A percentile compares a stretch with the other conserved stretches of the same genome.
Evolutionary conservation across 352 stramenopile genomes (phyloP).

Genomic region (Phytopythium chamaehyphon): DNA sequence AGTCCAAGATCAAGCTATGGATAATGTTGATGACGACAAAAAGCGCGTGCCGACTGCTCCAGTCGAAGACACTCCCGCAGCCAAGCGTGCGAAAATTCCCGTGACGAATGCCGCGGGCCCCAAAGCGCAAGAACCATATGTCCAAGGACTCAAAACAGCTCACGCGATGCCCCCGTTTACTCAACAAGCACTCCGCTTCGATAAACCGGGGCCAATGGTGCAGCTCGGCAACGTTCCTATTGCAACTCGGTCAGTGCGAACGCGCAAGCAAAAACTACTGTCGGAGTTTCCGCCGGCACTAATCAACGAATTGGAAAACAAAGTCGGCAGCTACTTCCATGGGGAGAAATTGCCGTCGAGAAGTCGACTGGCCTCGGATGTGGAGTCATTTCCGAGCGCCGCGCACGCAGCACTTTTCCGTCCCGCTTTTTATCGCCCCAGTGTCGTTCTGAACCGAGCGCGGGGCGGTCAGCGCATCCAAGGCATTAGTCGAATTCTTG

Average conservation of each 20-base stretch:
- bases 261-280: constrained; percentile 35
- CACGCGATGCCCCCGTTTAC: no score
- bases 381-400: constrained; percentile 27
- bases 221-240: neutral
- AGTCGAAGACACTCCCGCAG: no score
- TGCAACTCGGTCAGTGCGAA: constrained; percentile 6
- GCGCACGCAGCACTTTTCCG: constrained; percentile 20
- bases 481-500: constrained; percentile 37
- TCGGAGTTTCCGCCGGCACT: constrained; percentile 25
- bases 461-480: constrained; percentile 30
- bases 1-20: no score
- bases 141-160: no score
- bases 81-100: no score
- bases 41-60: no score
- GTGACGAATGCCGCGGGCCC: no score
- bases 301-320: constrained; percentile 28
- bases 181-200: neutral
- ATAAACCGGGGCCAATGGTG: neutral
- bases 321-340: constrained; percentile 22
- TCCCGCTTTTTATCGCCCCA: constrained; percentile 44
- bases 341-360: neutral
- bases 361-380: constrained; percentile 9
- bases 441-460: constrained; percentile 42
- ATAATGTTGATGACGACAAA: no score
- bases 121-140: no score